Evolutionary conservation across 306 rosid genomes (phyloP).

Genomic region (Rosa chinensis): DNA sequence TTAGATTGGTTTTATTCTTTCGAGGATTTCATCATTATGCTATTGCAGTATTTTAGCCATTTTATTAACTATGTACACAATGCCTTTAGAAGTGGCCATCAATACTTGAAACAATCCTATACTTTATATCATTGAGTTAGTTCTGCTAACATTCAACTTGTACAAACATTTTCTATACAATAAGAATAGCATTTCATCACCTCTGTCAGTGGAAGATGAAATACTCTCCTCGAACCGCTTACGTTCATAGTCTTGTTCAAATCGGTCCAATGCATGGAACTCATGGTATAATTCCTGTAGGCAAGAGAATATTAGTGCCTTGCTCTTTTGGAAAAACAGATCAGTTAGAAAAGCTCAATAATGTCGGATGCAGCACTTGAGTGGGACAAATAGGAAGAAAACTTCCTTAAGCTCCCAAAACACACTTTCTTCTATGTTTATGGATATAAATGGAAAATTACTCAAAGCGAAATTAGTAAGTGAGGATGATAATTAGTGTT

Average conservation of each 20-base stretch:
- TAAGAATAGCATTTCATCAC: constrained; percentile 31
- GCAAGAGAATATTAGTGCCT: constrained; percentile 17
- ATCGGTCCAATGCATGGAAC: constrained; percentile 69
- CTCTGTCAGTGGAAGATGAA: constrained; percentile 44
- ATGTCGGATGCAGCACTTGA: not conserved
- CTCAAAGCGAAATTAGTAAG: not conserved
- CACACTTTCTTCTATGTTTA: not conserved
- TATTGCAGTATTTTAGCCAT: not conserved
- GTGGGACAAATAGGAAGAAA: not conserved
- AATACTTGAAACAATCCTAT: not conserved
- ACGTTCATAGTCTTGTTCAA: constrained; percentile 65
- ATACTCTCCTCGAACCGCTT: constrained; percentile 59
- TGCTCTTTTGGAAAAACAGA: not conserved
- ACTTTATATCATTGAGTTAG: not conserved
- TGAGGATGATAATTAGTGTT: not conserved
- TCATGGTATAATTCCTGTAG: constrained; percentile 85
- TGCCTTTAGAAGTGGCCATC: not conserved
- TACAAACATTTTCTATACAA: not conserved
- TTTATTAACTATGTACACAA: not conserved
- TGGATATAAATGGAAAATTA: not conserved
- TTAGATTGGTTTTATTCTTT: not conserved
- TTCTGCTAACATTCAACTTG: constrained; percentile 1
- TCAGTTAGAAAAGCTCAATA: constrained; percentile 4
- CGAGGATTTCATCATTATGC: not conserved
- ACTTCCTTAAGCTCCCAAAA: not conserved